Conservation (phyloP, 371 early-diverging fungal genomes). For the Rhizopus microsporus region DNA sequence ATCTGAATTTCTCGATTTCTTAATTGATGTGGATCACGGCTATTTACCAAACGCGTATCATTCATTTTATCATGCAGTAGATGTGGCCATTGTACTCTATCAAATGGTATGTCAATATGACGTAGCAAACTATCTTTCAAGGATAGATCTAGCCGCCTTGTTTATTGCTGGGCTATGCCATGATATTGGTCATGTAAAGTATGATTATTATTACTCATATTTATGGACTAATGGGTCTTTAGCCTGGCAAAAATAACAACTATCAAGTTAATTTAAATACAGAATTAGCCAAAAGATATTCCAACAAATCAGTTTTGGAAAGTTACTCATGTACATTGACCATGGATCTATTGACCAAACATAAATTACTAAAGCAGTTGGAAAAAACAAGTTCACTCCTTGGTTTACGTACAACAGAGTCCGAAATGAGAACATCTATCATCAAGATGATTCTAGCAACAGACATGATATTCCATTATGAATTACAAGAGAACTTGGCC, state of each 20-base stretch:
- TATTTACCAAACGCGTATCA: slow-evolving; percentile 86
- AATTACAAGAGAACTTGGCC: slow-evolving; percentile 67
- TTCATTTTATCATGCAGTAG: slow-evolving; percentile 86
- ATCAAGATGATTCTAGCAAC: slow-evolving; percentile 78
- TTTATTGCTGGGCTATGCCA: slow-evolving; percentile 88
- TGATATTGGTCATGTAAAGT: slow-evolving; percentile 83
- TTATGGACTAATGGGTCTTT: slow-evolving; percentile 2
- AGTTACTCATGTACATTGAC: slow-evolving; percentile 80
- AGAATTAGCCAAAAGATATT: slow-evolving; percentile 67
- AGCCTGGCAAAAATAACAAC: slow-evolving; percentile 90
- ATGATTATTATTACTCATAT: neutral
- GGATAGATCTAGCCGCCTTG: slow-evolving; percentile 71
- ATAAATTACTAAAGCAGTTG: slow-evolving; percentile 58
- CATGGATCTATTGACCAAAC: slow-evolving; percentile 67
- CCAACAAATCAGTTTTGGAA: slow-evolving; percentile 83
- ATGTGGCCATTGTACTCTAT: slow-evolving; percentile 81
- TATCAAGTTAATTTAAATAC: slow-evolving; percentile 86
- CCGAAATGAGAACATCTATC: slow-evolving; percentile 54
- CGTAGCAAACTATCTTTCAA: slow-evolving; percentile 63
- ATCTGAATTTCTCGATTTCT: slow-evolving; percentile 75
- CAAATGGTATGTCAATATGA: slow-evolving; percentile 69
- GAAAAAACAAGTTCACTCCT: slow-evolving; percentile 29
- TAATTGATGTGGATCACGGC: slow-evolving; percentile 78
- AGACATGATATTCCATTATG: slow-evolving; percentile 90
- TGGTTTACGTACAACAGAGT: slow-evolving; percentile 46